Base-by-base conservation (phyloP, 768 basidiomycete species). In the Leccinum variicolor region DNA sequence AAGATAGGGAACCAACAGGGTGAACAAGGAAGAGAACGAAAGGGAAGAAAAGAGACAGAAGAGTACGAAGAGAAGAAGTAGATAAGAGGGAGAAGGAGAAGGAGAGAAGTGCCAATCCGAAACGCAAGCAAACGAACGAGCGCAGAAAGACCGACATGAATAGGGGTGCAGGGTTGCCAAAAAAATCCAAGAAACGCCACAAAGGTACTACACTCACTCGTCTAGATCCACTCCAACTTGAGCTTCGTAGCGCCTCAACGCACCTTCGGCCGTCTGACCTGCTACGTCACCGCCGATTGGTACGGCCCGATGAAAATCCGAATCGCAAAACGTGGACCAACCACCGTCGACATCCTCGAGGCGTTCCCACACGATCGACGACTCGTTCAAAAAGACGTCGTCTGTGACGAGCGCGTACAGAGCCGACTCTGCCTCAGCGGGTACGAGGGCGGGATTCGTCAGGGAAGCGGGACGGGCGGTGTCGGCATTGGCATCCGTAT, bases 391-490 rank as follows among this genome's bases (percentile, higher is more conserved):
- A 69, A 97, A 94, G 17, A 86, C 83, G 41, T 90, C 80, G 70
- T 97, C 94, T 0, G 94, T 94, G 13, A 88, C 92, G 59, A 97
- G 86, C 2, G 84, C 83, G 69, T 92, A 95, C 7, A 97, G 76
- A 5, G 83, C 79, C 0, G 80, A 56, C 29, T 74, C 76, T 39
- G 36, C 36, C 36, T 39, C 36, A 17, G 9, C 36, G 17, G 36
- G 36, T 17, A 25, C 21, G 43, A 76, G 71, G 14, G 36, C 1
- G 33, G 25, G 6, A 6, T 29, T 45, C 8, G 45, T 47, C 1
- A 3, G 13, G 4, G 21, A 26, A 25, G 14, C 45, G 19, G 13
- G 46, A n/a, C 46, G 9, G 23, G 26, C 23, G 7, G 17, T 9
- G 8, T 9, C 6, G 36, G 36, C 17, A 36, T 8, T 36, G 17